Evolutionary conservation across 2,329 filamentous ascomycete species (phyloP), one percentile per base, ranked within the genome.

Genomic region (Chaetomium olivaceum): DNA sequence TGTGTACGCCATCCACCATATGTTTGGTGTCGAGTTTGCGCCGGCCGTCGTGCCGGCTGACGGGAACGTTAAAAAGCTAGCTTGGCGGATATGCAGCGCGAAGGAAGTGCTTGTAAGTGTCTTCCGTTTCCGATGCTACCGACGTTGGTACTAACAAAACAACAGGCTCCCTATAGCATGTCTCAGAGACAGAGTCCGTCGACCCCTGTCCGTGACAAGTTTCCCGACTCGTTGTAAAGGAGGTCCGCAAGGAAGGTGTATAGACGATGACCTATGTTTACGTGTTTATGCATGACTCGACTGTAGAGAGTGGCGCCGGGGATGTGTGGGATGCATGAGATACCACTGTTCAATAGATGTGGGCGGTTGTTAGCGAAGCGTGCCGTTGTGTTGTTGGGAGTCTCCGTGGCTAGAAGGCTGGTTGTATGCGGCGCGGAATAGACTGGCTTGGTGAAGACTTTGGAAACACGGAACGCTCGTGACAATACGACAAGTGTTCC

Each of bases 21-120:
- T 97, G 93, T 96, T 99, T 76, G 95, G 93, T 60, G 91, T 99
- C 67, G 95, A 99, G 76, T 93, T 99, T 75, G 92, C 95, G 1
- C 90, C 93, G 0, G 92, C 92, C 54, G 94, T 98, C 0, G 95
- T 99, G 36, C 88, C 91, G 61, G 93, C 93, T 0, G 95, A 99
- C 79, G 92, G 95, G 6, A 96, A 89, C 71, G 91, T 98, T 66
- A 87, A 85, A 74, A 97, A 96, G 75, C 81, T 99, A 69, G 93
- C 93, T 6, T 97, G 94, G 93, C 86, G 95, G 74, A 91, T 99
- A 69, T 95, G 91, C 77, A 96, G 96, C 76, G 95, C 95, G 43
- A 97, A 97, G 82, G 92, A 93, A 79, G 95, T 97, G 70, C 78
- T 98, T 79, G 92, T 96, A 81, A 81, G 90, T 84, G 14, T n/a